Evolutionary conservation across 2,329 filamentous ascomycete genomes (phyloP).

Genomic region (Aspergillus pseudoviridinutans): DNA sequence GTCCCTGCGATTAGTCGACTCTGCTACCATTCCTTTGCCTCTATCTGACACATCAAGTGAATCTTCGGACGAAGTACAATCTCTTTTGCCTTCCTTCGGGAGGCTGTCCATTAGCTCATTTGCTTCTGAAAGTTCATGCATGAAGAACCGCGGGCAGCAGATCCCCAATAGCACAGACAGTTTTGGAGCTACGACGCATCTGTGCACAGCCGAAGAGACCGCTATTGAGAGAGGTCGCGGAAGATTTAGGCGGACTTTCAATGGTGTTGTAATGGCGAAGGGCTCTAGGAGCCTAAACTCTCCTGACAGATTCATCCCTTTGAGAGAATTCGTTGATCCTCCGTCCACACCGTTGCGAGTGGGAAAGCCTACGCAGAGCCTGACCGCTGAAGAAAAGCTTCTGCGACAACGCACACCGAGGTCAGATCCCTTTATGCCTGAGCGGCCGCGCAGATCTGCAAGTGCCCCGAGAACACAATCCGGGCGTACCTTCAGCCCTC

Average conservation of each 20-base stretch:
- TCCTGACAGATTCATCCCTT: conserved; percentile 58
- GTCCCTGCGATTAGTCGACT: background rate
- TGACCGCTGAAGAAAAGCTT: conserved; percentile 47
- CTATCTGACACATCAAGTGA: background rate
- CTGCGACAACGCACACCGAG: conserved; percentile 41
- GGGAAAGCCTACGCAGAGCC: conserved; percentile 45
- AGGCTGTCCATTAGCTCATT: background rate
- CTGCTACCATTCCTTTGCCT: background rate
- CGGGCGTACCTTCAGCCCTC: conserved; percentile 20
- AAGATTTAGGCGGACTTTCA: conserved; percentile 14
- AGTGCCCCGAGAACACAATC: conserved; percentile 9
- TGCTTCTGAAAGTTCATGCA: background rate
- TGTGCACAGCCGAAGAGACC: background rate
- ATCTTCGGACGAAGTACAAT: background rate
- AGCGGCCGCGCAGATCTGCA: conserved; percentile 24
- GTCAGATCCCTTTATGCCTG: conserved; percentile 53
- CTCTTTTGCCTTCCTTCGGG: background rate
- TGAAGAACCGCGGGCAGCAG: background rate
- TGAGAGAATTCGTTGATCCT: conserved; percentile 39
- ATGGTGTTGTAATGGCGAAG: conserved; percentile 7
- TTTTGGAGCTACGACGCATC: background rate
- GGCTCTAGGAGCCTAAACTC: conserved; percentile 25
- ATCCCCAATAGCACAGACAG: background rate
- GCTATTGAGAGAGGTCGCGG: conserved; percentile 11
- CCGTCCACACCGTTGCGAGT: conserved; percentile 50